Base-by-base conservation (phyloP, 2,329 filamentous ascomycete species). In the Diaporthe ampelina region DNA sequence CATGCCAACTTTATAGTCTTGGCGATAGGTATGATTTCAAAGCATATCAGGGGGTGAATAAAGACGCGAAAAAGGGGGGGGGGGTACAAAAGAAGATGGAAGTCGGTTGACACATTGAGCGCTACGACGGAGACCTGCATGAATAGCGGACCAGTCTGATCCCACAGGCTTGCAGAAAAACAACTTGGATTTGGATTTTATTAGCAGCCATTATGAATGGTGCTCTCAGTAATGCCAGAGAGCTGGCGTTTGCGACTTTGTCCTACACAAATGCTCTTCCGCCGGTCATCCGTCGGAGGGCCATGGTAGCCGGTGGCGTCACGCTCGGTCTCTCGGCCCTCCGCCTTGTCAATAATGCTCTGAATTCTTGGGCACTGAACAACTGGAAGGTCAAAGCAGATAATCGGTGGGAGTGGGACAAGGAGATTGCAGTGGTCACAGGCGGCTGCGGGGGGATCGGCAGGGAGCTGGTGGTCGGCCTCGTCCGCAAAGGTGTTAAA, bases 371-470 rank as follows among this genome's bases (percentile, higher is more conserved):
- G 50, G n/a, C 50, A 11, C n/a, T 54, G 50, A 54, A 29, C 13
- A 54, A 54, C 13, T 54, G 50, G 50, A 10, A 24, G 24, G 13
- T 17, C 50, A 54, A 26, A 29, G 50, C 50, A 17, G 50, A 54
- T 26, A 29, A 17, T 26, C 24, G 50, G 4, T 79, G 79, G 78
- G 65, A 79, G 74, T 80, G 77, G 77, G 67, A 75, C 3, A 73
- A 71, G 21, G 78, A 79, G 65, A 67, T 78, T 45, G 78, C 78
- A 15, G 78, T 79, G 13, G 76, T 77, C 52, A 77, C 76, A 19
- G 76, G 76, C 26, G 76, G 76, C 26, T 57, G 74, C 52, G 78
- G 77, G 37, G 84, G 84, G 10, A 84, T 85, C 65, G 84, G 84
- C 6, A 77, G 78, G 58, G 77, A 80, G 26, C 80, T 84, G 61